Evolutionary conservation across 805 yeast genomes (phyloP).

Genomic region (Hanseniaspora guilliermondii): DNA sequence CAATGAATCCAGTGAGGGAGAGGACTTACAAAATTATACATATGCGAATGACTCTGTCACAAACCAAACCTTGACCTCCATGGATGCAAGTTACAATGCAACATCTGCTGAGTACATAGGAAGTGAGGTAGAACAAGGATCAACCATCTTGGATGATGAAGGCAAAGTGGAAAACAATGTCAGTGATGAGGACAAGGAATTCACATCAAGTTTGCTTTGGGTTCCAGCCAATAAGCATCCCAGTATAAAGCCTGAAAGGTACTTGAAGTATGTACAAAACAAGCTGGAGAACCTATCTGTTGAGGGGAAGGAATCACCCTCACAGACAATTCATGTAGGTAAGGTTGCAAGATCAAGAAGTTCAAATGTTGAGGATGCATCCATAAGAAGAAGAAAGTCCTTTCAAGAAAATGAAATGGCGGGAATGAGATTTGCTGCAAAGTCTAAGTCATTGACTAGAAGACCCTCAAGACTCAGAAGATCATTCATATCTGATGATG

Average conservation of each 20-base stretch:
- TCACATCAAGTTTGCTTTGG: slow-evolving; percentile 56
- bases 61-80: neutral
- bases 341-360: slow-evolving; percentile 23
- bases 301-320: slow-evolving; percentile 14
- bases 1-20: slow-evolving; percentile 8
- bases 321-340: slow-evolving; percentile 16
- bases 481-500: slow-evolving; percentile 21
- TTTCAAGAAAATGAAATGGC: neutral
- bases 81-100: slow-evolving; percentile 10
- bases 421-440: neutral
- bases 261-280: slow-evolving; percentile 50
- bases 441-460: slow-evolving; percentile 22
- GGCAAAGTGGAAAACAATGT: neutral
- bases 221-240: slow-evolving; percentile 94
- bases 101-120: slow-evolving; percentile 10
- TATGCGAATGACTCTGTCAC: neutral
- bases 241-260: slow-evolving; percentile 84
- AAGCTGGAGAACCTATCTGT: slow-evolving; percentile 25
- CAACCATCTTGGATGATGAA: neutral
- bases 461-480: slow-evolving; percentile 27
- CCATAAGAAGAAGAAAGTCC: neutral
- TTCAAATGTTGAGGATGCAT: slow-evolving; percentile 3
- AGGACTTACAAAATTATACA: neutral
- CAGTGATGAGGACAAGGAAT: slow-evolving; percentile 19
- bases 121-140: neutral